Conservation (phyloP, 106 monocot species). For the Allium fistulosum region DNA sequence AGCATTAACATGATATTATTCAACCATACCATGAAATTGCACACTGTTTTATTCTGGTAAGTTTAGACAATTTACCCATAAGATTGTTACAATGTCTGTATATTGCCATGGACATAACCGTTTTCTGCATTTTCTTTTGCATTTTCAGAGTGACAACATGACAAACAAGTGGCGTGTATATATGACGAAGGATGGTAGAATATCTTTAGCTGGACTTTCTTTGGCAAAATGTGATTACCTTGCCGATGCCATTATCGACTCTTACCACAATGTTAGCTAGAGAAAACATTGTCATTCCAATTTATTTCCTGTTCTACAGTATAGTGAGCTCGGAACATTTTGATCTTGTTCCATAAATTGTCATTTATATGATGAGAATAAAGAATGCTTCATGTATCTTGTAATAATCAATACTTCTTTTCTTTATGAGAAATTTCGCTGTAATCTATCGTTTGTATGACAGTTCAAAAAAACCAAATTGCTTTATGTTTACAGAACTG, state of each 20-base stretch:
- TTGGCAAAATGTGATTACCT: constrained; percentile 90
- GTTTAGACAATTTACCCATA: background rate
- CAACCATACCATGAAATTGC: no score
- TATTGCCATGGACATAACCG: no score
- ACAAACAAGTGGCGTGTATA: constrained; percentile 96
- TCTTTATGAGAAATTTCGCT: no score
- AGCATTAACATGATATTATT: no score
- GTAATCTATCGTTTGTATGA: no score
- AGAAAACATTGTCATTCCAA: background rate
- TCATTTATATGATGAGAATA: background rate
- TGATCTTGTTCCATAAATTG: constrained; percentile 3
- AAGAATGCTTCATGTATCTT: background rate
- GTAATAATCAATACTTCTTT: no score
- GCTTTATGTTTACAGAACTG: no score
- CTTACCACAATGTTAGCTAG: constrained; percentile 79
- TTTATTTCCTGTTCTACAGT: constrained; percentile 3
- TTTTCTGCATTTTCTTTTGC: constrained; percentile 1
- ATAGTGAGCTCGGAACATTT: constrained; percentile 3
- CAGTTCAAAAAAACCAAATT: no score
- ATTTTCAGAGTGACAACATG: constrained; percentile 84
- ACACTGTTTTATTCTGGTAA: background rate
- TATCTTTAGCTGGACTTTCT: constrained; percentile 91
- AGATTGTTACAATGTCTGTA: no score
- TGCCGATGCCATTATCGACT: constrained; percentile 95
- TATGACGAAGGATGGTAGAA: constrained; percentile 99